These are phyloP conservation scores for Macrotyloma uniflorum DNA, from an alignment of 306 rosid species.

Conservation along the genomic window DNA sequence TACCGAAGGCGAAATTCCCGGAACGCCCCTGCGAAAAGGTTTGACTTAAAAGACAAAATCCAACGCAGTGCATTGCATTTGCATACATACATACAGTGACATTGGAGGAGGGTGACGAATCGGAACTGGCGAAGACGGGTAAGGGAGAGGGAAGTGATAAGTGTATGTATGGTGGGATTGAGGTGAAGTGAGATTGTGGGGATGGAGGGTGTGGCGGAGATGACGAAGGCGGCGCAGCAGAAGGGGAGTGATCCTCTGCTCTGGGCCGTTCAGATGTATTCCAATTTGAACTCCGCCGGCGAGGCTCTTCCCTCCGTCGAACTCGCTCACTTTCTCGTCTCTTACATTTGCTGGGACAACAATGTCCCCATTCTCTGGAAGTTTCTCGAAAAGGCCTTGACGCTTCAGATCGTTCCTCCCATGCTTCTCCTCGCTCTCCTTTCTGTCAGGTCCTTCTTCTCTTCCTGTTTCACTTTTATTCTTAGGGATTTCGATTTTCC, in stretches of 20 bases:
- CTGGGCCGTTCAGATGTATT: conserved; percentile 83
- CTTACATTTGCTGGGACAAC: conserved; percentile 92
- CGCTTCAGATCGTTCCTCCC: conserved; percentile 75
- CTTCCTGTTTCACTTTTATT: background rate
- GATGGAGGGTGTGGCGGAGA: conserved; percentile 65
- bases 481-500: background rate
- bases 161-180: background rate
- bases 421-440: conserved; percentile 85
- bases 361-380: conserved; percentile 91
- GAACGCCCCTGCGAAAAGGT: background rate
- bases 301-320: conserved; percentile 76
- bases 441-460: conserved; percentile 58
- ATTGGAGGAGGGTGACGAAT: background rate
- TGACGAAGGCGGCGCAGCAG: conserved; percentile 76
- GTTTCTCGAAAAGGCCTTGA: conserved; percentile 84
- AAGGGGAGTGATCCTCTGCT: conserved; percentile 79
- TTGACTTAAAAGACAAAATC: conserved; percentile 39
- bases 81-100: background rate
- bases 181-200: background rate
- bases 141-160: background rate
- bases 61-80: background rate
- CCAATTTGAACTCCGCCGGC: conserved; percentile 74
- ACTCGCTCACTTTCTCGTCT: conserved; percentile 72
- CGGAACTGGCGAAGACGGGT: background rate
- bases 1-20: background rate